Conservation (phyloP, 2,329 filamentous ascomycete species). For the Sarocladium kiliense region DNA sequence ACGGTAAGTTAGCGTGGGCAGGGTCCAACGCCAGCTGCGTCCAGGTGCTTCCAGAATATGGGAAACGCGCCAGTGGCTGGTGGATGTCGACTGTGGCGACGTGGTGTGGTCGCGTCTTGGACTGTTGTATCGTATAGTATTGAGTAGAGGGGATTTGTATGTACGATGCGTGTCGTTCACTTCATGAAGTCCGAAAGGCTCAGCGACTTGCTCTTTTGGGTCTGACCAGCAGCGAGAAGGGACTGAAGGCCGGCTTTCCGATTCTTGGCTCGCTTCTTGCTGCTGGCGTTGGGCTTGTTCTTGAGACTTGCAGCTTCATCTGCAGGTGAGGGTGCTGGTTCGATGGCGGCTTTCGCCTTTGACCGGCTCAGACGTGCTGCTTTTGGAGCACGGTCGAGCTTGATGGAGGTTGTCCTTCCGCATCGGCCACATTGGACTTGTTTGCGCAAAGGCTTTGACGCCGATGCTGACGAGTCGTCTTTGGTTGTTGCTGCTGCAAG, state of each 20-base stretch:
- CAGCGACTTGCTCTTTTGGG: slow-evolving; percentile 37
- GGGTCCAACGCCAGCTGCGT: slow-evolving; percentile 1
- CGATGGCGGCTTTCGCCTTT: background rate
- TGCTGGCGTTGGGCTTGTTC: slow-evolving; percentile 47
- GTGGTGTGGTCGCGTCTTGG: background rate
- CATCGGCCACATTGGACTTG: slow-evolving; percentile 40
- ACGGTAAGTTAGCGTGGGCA: background rate
- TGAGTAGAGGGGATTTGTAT: too few species aligned
- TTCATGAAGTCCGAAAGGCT: slow-evolving; percentile 54
- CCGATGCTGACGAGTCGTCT: background rate
- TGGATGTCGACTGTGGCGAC: background rate
- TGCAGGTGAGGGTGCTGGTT: slow-evolving; percentile 8
- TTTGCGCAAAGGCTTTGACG: background rate
- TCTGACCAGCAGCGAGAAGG: slow-evolving; percentile 48
- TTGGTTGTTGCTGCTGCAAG: slow-evolving; percentile 9
- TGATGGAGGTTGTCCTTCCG: slow-evolving; percentile 34
- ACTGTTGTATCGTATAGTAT: too few species aligned
- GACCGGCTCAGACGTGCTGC: background rate
- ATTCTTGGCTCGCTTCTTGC: slow-evolving; percentile 60
- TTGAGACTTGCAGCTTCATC: slow-evolving; percentile 20
- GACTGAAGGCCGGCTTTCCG: slow-evolving; percentile 63
- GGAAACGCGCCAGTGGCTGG: background rate
- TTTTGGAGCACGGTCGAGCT: slow-evolving; percentile 21
- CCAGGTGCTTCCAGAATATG: slow-evolving; percentile 7
- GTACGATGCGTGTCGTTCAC: too few species aligned